phyloP scores from a whole-genome alignment of 2,329 filamentous ascomycete species.

The Talaromyces islandicus region DNA sequence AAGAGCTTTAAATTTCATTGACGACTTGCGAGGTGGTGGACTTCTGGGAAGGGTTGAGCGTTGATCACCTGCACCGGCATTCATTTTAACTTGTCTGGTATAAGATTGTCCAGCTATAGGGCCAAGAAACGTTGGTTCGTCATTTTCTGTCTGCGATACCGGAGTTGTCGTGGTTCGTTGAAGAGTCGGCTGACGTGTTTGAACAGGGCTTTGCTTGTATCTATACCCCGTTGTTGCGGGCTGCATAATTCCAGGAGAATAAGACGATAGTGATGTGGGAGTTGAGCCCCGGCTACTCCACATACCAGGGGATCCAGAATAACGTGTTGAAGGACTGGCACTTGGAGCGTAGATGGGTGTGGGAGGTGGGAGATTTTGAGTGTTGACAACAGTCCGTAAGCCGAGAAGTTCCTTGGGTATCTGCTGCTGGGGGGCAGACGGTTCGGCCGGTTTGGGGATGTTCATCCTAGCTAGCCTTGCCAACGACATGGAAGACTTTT shows the following conservation, averaged over 20 bases:
- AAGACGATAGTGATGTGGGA: slow-evolving; percentile 45
- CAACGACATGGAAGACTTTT: slow-evolving; percentile 7
- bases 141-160: slow-evolving; percentile 12
- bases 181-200: slow-evolving; percentile 4
- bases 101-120: slow-evolving; percentile 7
- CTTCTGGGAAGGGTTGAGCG: slow-evolving; percentile 44
- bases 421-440: slow-evolving; percentile 15
- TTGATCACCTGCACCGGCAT: background rate
- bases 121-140: slow-evolving; percentile 13
- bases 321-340: slow-evolving; percentile 41
- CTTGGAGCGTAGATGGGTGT: slow-evolving; percentile 33
- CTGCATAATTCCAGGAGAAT: slow-evolving; percentile 41
- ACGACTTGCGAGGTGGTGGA: slow-evolving; percentile 58
- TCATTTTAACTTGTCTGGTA: slow-evolving; percentile 10
- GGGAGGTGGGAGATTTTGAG: slow-evolving; percentile 30
- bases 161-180: slow-evolving; percentile 6
- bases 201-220: slow-evolving; percentile 19
- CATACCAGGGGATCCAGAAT: slow-evolving; percentile 40
- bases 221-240: slow-evolving; percentile 32
- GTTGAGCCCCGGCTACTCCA: slow-evolving; percentile 45
- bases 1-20: slow-evolving; percentile 46
- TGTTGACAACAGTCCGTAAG: slow-evolving; percentile 29
- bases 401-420: slow-evolving; percentile 34
- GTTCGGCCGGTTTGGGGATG: slow-evolving; percentile 12
- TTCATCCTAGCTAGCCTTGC: slow-evolving; percentile 14